Evolutionary conservation across 192 early-diverging fungal species (phyloP).

Genomic region (Phycomyces nitens): DNA sequence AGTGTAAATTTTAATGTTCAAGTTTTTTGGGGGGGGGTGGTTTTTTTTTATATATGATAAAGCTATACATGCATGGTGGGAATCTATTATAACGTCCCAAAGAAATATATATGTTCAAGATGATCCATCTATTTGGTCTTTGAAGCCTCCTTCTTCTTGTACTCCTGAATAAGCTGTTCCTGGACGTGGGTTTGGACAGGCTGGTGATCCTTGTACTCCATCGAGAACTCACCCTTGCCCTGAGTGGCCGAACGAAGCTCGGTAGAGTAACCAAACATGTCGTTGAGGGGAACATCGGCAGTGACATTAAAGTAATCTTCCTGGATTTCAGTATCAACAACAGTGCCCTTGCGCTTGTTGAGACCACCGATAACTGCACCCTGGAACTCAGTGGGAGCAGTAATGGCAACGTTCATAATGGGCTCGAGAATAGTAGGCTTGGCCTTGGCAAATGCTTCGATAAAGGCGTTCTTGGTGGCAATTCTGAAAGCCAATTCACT

Average conservation of each 20-base stretch:
- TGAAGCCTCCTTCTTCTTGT: conserved; percentile 31
- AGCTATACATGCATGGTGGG: too few relatives aligned
- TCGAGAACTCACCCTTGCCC: conserved; percentile 97
- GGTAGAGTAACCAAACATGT: conserved; percentile 98
- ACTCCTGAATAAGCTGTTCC: conserved; percentile 80
- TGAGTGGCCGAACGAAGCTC: conserved; percentile 89
- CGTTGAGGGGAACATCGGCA: conserved; percentile 92
- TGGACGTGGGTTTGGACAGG: conserved; percentile 80
- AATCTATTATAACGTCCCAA: too few relatives aligned
- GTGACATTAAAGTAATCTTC: conserved; percentile 88
- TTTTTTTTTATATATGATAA: too few relatives aligned
- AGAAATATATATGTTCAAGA: too few relatives aligned
- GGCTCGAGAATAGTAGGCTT: conserved; percentile 89
- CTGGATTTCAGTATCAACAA: conserved; percentile 86
- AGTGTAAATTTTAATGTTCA: too few relatives aligned
- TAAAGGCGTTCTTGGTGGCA: conserved; percentile 83
- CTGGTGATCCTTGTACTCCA: conserved; percentile 92
- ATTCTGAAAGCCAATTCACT: conserved; percentile 94
- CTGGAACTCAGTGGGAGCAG: conserved; percentile 90
- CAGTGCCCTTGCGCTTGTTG: conserved; percentile 97
- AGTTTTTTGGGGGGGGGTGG: too few relatives aligned
- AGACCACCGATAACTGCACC: conserved; percentile 86
- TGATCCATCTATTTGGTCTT: background rate
- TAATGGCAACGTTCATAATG: conserved; percentile 91
- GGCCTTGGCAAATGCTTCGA: conserved; percentile 82